These are phyloP conservation scores for Phanerochaete sordida DNA, from an alignment of 768 basidiomycete genomes.

Conservation along the genomic window DNA sequence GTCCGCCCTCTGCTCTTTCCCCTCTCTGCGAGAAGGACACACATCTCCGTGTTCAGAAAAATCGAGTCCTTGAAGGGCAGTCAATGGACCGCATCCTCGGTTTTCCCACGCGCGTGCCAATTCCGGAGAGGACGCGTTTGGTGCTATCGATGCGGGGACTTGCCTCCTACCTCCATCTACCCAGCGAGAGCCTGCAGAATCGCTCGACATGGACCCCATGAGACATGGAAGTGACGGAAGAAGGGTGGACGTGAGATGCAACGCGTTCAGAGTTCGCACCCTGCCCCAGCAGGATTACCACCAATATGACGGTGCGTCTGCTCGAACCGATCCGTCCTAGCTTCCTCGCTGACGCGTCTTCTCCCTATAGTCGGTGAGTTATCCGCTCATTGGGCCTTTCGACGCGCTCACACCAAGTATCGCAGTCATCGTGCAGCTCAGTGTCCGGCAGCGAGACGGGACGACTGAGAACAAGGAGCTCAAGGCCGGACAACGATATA, in stretches of 20 bases:
- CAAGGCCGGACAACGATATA: background rate
- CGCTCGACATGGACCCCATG: background rate
- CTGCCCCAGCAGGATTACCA: constrained; percentile 1
- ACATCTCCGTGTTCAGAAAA: too few species aligned
- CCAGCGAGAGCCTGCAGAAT: background rate
- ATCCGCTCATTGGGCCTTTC: background rate
- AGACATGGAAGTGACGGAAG: background rate
- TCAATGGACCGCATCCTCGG: background rate
- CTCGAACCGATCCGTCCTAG: background rate
- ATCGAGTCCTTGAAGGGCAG: too few species aligned
- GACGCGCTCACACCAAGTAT: background rate
- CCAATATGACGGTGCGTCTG: constrained; percentile 10
- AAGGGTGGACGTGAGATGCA: background rate
- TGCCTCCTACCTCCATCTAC: background rate
- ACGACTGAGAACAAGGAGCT: background rate
- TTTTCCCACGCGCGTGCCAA: background rate
- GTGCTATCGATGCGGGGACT: background rate
- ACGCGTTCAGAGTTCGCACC: constrained; percentile 3
- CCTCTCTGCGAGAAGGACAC: too few species aligned
- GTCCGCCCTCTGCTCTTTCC: too few species aligned
- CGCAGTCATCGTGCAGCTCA: constrained; percentile 4
- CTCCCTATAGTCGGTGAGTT: background rate
- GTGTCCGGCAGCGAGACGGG: background rate
- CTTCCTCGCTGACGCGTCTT: background rate
- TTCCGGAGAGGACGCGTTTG: background rate